These are phyloP conservation scores for Globisporangium carolinianum DNA, from an alignment of 352 stramenopile species.

Conservation along the genomic window DNA sequence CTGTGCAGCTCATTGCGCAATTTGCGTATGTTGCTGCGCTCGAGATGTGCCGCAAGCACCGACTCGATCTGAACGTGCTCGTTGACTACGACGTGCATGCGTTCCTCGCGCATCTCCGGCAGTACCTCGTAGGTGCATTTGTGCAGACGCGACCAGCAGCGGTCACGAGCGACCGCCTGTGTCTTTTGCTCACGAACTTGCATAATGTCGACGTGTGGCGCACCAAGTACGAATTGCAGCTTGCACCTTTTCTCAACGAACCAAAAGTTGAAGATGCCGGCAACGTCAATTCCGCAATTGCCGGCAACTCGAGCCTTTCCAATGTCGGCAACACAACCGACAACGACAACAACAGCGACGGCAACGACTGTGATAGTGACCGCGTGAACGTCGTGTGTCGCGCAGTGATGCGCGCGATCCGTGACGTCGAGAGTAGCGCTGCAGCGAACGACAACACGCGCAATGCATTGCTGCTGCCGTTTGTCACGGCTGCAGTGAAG, in stretches of 20 bases:
- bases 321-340: not conserved
- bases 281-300: no score
- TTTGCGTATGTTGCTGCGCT: slow-evolving; percentile 40
- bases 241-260: slow-evolving; percentile 19
- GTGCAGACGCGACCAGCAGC: slow-evolving; percentile 19
- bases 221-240: slow-evolving; percentile 48
- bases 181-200: slow-evolving; percentile 71
- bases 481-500: slow-evolving; percentile 60
- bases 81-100: slow-evolving; percentile 45
- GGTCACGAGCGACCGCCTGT: slow-evolving; percentile 55
- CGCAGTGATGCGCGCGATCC: slow-evolving; percentile 31
- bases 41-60: slow-evolving; percentile 70
- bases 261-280: no score
- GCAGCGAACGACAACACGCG: not conserved
- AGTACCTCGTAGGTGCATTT: slow-evolving; percentile 25
- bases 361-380: slow-evolving; percentile 6
- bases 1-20: slow-evolving; percentile 29
- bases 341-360: not conserved
- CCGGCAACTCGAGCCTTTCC: not conserved
- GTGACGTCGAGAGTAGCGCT: slow-evolving; percentile 18
- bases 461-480: slow-evolving; percentile 47
- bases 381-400: slow-evolving; percentile 58
- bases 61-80: slow-evolving; percentile 72
- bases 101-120: slow-evolving; percentile 32
- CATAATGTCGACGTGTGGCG: slow-evolving; percentile 63